Evolutionary conservation across 2,329 filamentous ascomycete genomes (phyloP).

Genomic region (Juglanconis juglandina): DNA sequence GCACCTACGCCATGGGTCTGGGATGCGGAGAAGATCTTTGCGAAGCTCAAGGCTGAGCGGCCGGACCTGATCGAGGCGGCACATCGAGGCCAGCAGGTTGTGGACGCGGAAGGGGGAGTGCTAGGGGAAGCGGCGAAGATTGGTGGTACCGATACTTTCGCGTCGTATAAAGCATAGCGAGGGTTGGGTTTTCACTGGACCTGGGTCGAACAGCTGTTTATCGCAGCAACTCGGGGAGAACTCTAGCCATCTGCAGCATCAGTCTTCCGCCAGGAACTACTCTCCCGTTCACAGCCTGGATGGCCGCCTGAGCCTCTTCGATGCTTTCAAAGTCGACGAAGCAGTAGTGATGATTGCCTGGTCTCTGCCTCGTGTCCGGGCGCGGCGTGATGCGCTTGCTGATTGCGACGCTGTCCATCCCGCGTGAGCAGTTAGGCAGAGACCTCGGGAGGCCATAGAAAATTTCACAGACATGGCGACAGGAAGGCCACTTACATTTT

Average conservation of each 20-base stretch:
- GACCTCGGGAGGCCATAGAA: too few species aligned
- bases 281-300: slow-evolving; percentile 38
- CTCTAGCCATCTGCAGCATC: slow-evolving; percentile 15
- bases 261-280: slow-evolving; percentile 18
- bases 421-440: background rate
- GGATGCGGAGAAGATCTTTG: slow-evolving; percentile 22
- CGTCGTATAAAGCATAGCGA: background rate
- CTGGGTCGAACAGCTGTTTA: background rate
- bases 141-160: background rate
- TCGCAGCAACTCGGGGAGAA: background rate
- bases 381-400: slow-evolving; percentile 57
- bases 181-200: background rate
- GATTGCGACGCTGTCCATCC: slow-evolving; percentile 30
- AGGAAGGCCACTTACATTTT: slow-evolving; percentile 29
- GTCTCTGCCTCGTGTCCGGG: slow-evolving; percentile 48
- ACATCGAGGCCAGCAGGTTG: background rate
- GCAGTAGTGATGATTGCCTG: slow-evolving; percentile 59
- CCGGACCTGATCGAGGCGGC: slow-evolving; percentile 17
- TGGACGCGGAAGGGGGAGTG: slow-evolving; percentile 26
- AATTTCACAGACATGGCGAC: too few species aligned
- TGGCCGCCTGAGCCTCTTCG: slow-evolving; percentile 52
- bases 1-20: slow-evolving; percentile 29
- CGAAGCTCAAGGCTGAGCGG: slow-evolving; percentile 20
- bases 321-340: slow-evolving; percentile 60
- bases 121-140: background rate